A percentile compares a stretch with the other conserved stretches of the same genome.
phyloP scores from a whole-genome alignment of 2,329 filamentous ascomycete species.

The Westerdykella aurantiaca region DNA sequence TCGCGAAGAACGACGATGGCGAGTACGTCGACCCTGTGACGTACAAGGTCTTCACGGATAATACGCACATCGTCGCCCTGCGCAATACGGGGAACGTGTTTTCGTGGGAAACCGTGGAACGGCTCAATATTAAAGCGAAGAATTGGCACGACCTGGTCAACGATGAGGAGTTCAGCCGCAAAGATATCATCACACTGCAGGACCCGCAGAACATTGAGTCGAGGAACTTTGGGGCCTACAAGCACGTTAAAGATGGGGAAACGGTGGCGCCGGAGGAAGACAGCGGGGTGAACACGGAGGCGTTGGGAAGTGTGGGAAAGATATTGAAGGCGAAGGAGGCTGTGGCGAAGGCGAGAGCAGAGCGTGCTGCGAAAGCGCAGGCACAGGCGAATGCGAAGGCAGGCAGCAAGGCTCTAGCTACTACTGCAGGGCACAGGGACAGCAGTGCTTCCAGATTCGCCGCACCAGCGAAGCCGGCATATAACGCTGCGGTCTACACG shows the following conservation, averaged over 20 bases:
- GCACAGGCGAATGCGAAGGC: constrained; percentile 6
- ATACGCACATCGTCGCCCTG: constrained; percentile 91
- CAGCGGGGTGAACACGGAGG: constrained; percentile 69
- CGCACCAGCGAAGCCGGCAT: constrained; percentile 44
- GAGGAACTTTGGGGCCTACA: constrained; percentile 80
- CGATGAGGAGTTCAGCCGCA: constrained; percentile 77
- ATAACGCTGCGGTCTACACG: constrained; percentile 86
- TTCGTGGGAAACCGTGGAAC: constrained; percentile 89
- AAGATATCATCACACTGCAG: constrained; percentile 92
- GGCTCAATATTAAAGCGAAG: constrained; percentile 94
- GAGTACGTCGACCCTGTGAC: constrained; percentile 96
- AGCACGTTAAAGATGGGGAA: constrained; percentile 80
- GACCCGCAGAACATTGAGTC: constrained; percentile 86
- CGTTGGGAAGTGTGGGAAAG: constrained; percentile 73
- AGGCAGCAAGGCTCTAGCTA: constrained; percentile 14
- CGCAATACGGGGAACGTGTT: constrained; percentile 89
- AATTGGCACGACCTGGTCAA: constrained; percentile 89
- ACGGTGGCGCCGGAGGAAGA: constrained; percentile 64
- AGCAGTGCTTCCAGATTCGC: constrained; percentile 32
- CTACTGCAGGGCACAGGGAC: constrained; percentile 14
- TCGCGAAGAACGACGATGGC: constrained; percentile 82
- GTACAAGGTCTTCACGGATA: constrained; percentile 96
- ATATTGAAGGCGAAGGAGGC: constrained; percentile 87
- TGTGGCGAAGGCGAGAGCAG: constrained; percentile 80
- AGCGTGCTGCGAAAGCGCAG: constrained; percentile 49